Evolutionary conservation across 129 eudicot genomes (phyloP).

Genomic region (Erigeron canadensis): DNA sequence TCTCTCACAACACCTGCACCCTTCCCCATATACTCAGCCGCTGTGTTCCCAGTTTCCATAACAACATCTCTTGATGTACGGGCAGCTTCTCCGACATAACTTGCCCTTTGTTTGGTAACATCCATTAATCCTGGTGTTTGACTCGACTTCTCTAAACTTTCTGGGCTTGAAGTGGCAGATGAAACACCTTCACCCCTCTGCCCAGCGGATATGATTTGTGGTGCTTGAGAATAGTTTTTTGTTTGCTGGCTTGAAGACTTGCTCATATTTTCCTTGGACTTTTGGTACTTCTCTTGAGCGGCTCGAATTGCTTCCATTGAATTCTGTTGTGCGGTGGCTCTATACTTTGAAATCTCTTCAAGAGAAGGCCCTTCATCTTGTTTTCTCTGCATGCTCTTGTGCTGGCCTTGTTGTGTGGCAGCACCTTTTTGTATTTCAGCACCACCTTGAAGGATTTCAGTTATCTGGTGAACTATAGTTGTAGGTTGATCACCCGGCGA

Average conservation of each 20-base stretch:
- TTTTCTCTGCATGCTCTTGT: neutral
- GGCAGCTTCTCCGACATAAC: neutral
- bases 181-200: neutral
- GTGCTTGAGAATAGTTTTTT: neutral
- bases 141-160: neutral
- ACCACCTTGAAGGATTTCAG: constrained; percentile 10
- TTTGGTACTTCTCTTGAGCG: constrained; percentile 50
- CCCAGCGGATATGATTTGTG: neutral
- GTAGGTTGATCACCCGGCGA: constrained; percentile 18
- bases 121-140: constrained; percentile 21
- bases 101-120: neutral
- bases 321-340: constrained; percentile 63
- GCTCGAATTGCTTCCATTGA: constrained; percentile 63
- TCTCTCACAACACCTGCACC: constrained; percentile 26
- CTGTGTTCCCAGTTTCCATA: neutral
- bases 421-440: neutral
- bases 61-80: neutral
- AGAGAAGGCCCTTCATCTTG: constrained; percentile 29
- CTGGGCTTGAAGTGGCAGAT: neutral
- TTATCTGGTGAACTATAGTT: constrained; percentile 5
- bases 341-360: constrained; percentile 43
- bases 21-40: constrained; percentile 19
- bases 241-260: neutral
- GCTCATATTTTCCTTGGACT: constrained; percentile 26
- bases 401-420: neutral